These are phyloP conservation scores for Phaeodactylum tricornutum DNA, from an alignment of 108 stramenopile species.

Conservation along the genomic window DNA sequence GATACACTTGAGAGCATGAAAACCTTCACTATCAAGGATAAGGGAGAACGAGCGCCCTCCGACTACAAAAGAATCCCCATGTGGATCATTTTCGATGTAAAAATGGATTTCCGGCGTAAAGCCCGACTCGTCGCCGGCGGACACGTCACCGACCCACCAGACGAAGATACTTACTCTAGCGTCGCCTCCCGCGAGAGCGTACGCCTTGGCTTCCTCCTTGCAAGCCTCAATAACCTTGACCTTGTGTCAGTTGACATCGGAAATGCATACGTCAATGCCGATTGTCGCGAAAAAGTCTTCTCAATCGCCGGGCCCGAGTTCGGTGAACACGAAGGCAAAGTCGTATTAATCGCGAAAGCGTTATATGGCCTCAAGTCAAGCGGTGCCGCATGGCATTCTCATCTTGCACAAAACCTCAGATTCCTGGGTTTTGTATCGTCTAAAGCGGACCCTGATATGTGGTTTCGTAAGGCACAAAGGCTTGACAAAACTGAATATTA, in stretches of 20 bases:
- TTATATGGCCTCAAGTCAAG: constrained; percentile 34
- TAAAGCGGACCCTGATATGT: constrained; percentile 23
- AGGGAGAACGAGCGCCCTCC: constrained; percentile 5
- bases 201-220: constrained; percentile 28
- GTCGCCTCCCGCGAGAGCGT: constrained; percentile 39
- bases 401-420: constrained; percentile 1
- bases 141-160: constrained; percentile 19
- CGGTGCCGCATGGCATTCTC: constrained; percentile 13
- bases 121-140: constrained; percentile 25
- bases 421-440: constrained; percentile 11
- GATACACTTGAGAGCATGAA: constrained; percentile 12
- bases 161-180: constrained; percentile 27
- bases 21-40: constrained; percentile 25
- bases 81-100: constrained; percentile 34
- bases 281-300: constrained; percentile 18
- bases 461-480: constrained; percentile 18
- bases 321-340: constrained; percentile 17
- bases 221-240: constrained; percentile 32
- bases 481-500: constrained; percentile 11
- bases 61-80: constrained; percentile 1
- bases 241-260: constrained; percentile 26
- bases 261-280: constrained; percentile 36
- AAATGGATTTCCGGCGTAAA: constrained; percentile 33
- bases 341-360: constrained; percentile 14
- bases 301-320: constrained; percentile 21